Conservation (phyloP, 2,329 filamentous ascomycete genomes). For the Xylaria sp. region DNA sequence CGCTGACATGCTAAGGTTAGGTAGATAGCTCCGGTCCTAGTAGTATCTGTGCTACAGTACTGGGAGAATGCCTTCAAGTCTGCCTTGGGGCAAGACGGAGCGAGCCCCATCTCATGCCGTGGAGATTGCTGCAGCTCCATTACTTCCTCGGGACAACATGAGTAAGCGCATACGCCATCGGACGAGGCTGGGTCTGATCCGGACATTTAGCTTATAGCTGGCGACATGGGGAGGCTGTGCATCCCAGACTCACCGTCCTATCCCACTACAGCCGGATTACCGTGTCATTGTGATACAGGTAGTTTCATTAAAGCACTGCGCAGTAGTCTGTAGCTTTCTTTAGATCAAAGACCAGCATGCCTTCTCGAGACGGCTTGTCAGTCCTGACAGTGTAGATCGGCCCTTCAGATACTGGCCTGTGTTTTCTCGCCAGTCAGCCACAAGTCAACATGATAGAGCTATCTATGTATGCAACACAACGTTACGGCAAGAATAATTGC, state of each 20-base stretch:
- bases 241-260: background rate
- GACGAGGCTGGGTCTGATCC: background rate
- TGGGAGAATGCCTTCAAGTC: slow-evolving; percentile 9
- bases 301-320: background rate
- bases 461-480: too few species aligned
- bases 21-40: background rate
- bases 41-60: background rate
- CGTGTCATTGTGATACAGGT: background rate
- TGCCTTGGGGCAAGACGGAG: slow-evolving; percentile 3
- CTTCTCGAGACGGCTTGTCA: background rate
- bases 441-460: background rate
- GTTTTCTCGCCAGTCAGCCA: background rate
- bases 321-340: background rate
- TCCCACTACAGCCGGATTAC: background rate
- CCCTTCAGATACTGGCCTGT: background rate
- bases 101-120: background rate
- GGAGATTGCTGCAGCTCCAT: background rate
- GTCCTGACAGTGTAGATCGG: background rate
- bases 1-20: background rate
- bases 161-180: background rate
- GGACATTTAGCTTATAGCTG: background rate
- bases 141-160: too few species aligned
- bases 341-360: background rate
- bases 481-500: background rate
- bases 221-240: background rate